A percentile compares a stretch with the other conserved stretches of the same genome.
These are phyloP conservation scores for Mycena alexandri DNA, from an alignment of 768 basidiomycete genomes.

Conservation along the genomic window DNA sequence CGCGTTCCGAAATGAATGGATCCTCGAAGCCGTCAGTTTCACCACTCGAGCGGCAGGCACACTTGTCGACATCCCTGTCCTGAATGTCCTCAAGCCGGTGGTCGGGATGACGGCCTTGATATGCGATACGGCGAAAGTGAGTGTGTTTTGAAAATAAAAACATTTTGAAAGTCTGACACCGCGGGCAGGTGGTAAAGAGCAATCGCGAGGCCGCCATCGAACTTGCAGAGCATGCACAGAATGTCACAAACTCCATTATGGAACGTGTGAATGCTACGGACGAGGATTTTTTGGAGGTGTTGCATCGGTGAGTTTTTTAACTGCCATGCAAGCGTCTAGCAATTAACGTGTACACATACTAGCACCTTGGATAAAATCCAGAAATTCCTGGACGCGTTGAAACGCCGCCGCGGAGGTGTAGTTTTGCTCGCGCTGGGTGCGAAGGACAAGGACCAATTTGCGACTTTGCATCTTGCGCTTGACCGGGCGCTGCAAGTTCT, in stretches of 20 bases:
- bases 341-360: too few species aligned
- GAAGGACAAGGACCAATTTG: too few species aligned
- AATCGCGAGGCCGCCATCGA: neutral
- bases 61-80: neutral
- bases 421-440: too few species aligned
- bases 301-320: too few species aligned
- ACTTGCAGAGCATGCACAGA: neutral
- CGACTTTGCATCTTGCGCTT: too few species aligned
- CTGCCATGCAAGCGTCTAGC: too few species aligned
- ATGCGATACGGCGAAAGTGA: conserved; percentile 2
- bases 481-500: too few species aligned
- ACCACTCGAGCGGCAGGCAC: neutral
- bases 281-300: too few species aligned
- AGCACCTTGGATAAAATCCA: too few species aligned
- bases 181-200: neutral
- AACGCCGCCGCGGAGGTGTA: too few species aligned
- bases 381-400: too few species aligned
- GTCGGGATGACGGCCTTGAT: neutral
- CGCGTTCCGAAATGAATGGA: neutral
- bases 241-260: neutral
- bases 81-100: neutral
- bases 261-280: neutral
- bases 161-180: neutral
- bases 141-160: too few species aligned
- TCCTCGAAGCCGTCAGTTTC: neutral